Percentiles rank a stretch among this genome's conserved stretches.
Evolutionary conservation across 2,329 filamentous ascomycete genomes (phyloP).

Genomic region (Beauveria bassiana): DNA sequence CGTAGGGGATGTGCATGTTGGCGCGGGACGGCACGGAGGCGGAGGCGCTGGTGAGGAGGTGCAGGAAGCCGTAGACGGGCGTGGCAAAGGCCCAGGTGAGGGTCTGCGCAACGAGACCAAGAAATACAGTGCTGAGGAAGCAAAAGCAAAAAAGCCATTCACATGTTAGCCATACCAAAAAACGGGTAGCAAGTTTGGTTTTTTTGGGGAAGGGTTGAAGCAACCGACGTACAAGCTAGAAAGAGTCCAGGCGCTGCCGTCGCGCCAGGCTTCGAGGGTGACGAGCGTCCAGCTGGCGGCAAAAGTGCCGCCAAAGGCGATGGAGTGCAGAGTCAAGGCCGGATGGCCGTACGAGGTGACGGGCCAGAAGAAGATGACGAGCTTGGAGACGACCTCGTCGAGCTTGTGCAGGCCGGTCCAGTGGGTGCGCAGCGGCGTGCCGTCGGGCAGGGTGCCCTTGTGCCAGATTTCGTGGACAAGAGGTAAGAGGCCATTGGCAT

Average conservation of each 20-base stretch:
- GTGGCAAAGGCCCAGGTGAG: constrained; percentile 17
- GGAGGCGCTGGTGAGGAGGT: constrained; percentile 10
- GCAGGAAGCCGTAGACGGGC: constrained; percentile 14
- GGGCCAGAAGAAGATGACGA: constrained; percentile 17
- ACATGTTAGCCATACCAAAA: background rate
- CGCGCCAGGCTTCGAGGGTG: constrained; percentile 17
- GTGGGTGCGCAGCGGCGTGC: constrained; percentile 14
- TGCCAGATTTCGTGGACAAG: constrained; percentile 5
- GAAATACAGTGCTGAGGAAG: constrained; percentile 8
- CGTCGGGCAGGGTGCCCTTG: constrained; percentile 12
- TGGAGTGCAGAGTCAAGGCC: constrained; percentile 14
- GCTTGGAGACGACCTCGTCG: constrained; percentile 13
- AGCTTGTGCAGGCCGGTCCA: constrained; percentile 12
- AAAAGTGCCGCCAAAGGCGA: constrained; percentile 17
- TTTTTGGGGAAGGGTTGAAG: too few relatives aligned
- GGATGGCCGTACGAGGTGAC: constrained; percentile 11
- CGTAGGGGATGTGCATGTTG: constrained; percentile 15
- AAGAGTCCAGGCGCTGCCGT: constrained; percentile 12
- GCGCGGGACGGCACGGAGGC: constrained; percentile 12
- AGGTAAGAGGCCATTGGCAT: constrained; percentile 12
- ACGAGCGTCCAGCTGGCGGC: constrained; percentile 14
- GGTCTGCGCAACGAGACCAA: constrained; percentile 14
- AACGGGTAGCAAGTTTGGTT: too few relatives aligned
- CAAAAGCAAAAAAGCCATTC: background rate
- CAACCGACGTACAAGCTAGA: constrained; percentile 14